Evolutionary conservation across 371 early-diverging fungal genomes (phyloP), one percentile per base, ranked within the genome.

Genomic region (Actinomortierella wolfii): DNA sequence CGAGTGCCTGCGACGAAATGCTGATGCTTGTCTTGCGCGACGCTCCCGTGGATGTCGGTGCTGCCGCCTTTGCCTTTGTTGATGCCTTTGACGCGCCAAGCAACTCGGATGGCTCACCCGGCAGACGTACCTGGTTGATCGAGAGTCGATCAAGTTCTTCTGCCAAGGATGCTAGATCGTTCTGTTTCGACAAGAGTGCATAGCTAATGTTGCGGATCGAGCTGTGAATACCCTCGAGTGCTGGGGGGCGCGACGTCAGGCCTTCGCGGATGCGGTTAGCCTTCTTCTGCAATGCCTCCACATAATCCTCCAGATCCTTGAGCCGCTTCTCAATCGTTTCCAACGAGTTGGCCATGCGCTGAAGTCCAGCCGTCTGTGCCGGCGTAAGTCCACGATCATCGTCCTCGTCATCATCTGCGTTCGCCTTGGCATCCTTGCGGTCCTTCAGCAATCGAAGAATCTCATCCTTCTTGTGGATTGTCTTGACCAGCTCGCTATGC

Each of bases 161-260:
- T 4, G 74, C 61, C 7, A 73, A 29, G 29, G 57, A 49, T 39
- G 66, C 67, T 40, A 73, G 52, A 34, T 62, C 67, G 29, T 41
- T 59, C 49, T 73, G 74, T 17, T 63, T 42, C 9, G 54, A 52
- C n/a, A 67, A 39, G 14, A 73, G 63, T 6, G 67, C 54, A 24
- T 41, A 28, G 51, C 64, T 73, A 51, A 67, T 73, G 52, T 63
- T 59, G 49, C 67, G 62, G n/a, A 73, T 67, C n/a, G 67, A 24
- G 20, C 74, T 67, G 29, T 67, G 74, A 23, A 67, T 62, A 46
- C 60, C 59, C 42, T 73, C 74, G 25, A 73, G 42, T 5, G 63
- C 57, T 2, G 67, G 67, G 4, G 53, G 46, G 26, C 67, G 63
- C 0, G 51, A 18, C n/a, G 53, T 47, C 14, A 59, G 41, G 1